Conservation (phyloP, 2,329 filamentous ascomycete species). For the Fusarium anguioides region DNA sequence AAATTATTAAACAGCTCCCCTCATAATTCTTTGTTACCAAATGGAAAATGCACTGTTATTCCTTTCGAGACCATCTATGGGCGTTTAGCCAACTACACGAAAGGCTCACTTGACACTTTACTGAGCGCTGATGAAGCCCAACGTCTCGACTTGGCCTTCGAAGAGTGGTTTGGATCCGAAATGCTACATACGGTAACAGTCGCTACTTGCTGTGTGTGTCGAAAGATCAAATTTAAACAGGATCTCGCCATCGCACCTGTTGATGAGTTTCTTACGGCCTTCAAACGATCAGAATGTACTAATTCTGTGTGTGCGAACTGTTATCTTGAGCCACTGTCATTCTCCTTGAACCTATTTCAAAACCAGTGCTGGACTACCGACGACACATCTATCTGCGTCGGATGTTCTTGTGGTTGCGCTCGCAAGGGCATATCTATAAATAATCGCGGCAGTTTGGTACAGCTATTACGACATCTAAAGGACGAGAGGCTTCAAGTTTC, state of each 20-base stretch:
- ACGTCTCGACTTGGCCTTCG: background rate
- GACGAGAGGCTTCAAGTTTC: background rate
- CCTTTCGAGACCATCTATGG: background rate
- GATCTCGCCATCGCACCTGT: background rate
- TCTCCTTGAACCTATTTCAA: background rate
- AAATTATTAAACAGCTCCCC: background rate
- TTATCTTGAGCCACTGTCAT: background rate
- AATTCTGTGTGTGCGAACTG: background rate
- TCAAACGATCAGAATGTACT: too few species aligned
- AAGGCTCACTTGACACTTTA: background rate
- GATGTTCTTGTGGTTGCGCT: background rate
- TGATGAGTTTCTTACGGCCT: background rate
- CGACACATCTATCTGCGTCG: background rate
- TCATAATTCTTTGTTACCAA: background rate
- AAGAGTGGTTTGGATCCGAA: background rate
- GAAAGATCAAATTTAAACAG: constrained; percentile 1
- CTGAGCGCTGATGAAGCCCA: background rate
- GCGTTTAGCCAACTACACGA: background rate
- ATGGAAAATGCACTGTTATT: background rate
- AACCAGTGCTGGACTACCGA: background rate
- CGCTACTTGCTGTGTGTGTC: background rate
- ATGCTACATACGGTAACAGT: background rate
- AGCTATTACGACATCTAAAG: background rate
- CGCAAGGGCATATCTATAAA: background rate
- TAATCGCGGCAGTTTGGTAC: background rate